Percentiles rank a stretch among this genome's conserved stretches.
Evolutionary conservation across 495 filamentous ascomycete species (phyloP).

Genomic region (Lophium mytilinum): DNA sequence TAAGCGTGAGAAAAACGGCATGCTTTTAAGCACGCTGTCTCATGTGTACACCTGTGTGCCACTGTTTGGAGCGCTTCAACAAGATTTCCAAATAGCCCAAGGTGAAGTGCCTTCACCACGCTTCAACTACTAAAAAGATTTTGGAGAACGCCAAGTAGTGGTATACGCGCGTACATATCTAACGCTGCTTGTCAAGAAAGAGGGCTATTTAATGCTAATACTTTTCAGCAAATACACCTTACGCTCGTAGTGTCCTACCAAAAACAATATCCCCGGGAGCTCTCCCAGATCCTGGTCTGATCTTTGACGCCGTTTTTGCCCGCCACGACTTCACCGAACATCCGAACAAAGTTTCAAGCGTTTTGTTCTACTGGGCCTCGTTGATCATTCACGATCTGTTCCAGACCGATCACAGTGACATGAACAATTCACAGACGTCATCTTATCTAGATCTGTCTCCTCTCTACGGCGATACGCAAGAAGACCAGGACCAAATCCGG

Average conservation of each 20-base stretch:
- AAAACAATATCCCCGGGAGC: constrained; percentile 45
- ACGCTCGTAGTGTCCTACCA: constrained; percentile 46
- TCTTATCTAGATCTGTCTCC: constrained; percentile 52
- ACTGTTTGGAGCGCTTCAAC: not conserved
- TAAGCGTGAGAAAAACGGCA: too few relatives aligned
- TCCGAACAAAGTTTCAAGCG: constrained; percentile 50
- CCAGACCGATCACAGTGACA: constrained; percentile 48
- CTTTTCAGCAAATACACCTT: constrained; percentile 42
- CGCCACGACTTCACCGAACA: constrained; percentile 46
- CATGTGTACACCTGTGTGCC: too few relatives aligned
- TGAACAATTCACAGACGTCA: constrained; percentile 48
- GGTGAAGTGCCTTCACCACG: too few relatives aligned
- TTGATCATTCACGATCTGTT: constrained; percentile 53
- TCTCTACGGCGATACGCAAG: constrained; percentile 49
- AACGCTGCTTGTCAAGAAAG: too few relatives aligned
- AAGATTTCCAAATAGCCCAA: too few relatives aligned
- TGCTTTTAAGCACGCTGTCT: too few relatives aligned
- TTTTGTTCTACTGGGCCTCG: constrained; percentile 54
- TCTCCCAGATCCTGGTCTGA: constrained; percentile 44
- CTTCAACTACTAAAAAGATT: not conserved
- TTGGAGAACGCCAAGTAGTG: not conserved
- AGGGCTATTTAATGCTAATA: too few relatives aligned
- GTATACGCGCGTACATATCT: not conserved
- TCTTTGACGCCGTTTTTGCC: constrained; percentile 49
- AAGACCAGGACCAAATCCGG: constrained; percentile 49